Evolutionary conservation across 2,329 filamentous ascomycete species (phyloP).

Genomic region (Fusarium sp.): DNA sequence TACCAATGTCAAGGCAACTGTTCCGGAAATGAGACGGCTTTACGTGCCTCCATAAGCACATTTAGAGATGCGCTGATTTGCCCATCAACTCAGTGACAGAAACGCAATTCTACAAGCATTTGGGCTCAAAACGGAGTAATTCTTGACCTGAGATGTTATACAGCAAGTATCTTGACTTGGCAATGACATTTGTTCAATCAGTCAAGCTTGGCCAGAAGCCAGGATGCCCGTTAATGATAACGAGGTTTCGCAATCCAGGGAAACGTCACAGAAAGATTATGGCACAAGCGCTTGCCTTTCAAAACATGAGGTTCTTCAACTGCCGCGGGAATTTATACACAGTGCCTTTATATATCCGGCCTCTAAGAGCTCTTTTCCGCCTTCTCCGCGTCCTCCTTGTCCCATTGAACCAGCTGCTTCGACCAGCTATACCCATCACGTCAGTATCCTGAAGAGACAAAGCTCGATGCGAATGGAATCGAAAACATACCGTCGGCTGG

Average conservation of each 20-base stretch:
- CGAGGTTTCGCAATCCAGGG: not conserved
- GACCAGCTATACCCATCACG: slow-evolving; percentile 55
- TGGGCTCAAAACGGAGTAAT: not conserved
- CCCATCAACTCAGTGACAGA: not conserved
- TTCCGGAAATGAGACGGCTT: slow-evolving; percentile 17
- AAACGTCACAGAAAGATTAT: not conserved
- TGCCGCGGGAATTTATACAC: slow-evolving; percentile 43
- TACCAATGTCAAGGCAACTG: not conserved
- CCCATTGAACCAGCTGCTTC: slow-evolving; percentile 59
- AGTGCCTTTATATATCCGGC: slow-evolving; percentile 21
- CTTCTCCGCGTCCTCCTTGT: slow-evolving; percentile 56
- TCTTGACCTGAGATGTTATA: no score
- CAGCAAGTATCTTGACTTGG: not conserved
- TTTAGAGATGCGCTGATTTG: slow-evolving; percentile 34
- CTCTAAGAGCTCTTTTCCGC: slow-evolving; percentile 45
- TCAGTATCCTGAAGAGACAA: slow-evolving; percentile 30
- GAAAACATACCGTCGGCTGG: slow-evolving; percentile 83
- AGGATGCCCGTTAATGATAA: not conserved
- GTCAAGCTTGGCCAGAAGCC: not conserved
- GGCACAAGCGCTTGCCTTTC: slow-evolving; percentile 10
- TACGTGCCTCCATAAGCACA: slow-evolving; percentile 21
- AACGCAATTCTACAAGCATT: not conserved
- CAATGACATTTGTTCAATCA: not conserved
- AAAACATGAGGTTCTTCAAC: slow-evolving; percentile 27
- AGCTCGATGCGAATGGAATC: not conserved